Base-by-base conservation (phyloP, 129 eudicot species). In the Mikania micrantha region DNA sequence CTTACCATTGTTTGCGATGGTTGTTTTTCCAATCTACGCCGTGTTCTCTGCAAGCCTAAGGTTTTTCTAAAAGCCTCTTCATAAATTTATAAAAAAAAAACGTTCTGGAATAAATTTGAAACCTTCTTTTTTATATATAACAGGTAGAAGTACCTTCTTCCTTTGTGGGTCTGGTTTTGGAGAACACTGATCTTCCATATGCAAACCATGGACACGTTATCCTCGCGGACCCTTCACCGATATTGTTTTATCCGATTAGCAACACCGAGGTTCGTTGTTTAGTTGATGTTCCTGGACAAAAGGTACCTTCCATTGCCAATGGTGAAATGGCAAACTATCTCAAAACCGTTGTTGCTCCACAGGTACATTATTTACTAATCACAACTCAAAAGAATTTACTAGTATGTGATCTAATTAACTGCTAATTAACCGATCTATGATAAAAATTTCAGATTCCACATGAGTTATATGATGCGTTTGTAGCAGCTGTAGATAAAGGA, bases 121-220 rank as follows among this genome's bases (percentile, higher is more conserved):
- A n/a, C n/a, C n/a, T n/a, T n/a, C n/a, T n/a, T 65, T 65, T 64
- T 44, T 28, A 9, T 59, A 59, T 59, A 15, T 10, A 2, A 40
- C 67, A 80, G 85, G 77, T 80, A 34, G 81, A 80, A 4, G 85
- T 80, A 70, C 85, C 85, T 31, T 80, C 85, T 19, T 80, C 75
- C 42, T 80, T 75, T 21, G 85, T 80, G 65, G 85, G 78, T 32
- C 60, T 80, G 68, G 41, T 80, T 60, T 64, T 80, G 81, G 81
- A 80, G 48, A 71, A 75, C 49, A 34, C 44, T 24, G 50, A 80
- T 31, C 85, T 80, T 65, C 85, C 81, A 4, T 28, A 75, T 27
- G 57, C 73, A 75, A 71, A 80, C 31, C 81, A 80, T 34, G 85
- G 75, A 5, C 78, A 80, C 19, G 84, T 71, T 50, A 59, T 80